phyloP scores from a whole-genome alignment of 768 basidiomycete species.

The Gloeostereum incarnatum region DNA sequence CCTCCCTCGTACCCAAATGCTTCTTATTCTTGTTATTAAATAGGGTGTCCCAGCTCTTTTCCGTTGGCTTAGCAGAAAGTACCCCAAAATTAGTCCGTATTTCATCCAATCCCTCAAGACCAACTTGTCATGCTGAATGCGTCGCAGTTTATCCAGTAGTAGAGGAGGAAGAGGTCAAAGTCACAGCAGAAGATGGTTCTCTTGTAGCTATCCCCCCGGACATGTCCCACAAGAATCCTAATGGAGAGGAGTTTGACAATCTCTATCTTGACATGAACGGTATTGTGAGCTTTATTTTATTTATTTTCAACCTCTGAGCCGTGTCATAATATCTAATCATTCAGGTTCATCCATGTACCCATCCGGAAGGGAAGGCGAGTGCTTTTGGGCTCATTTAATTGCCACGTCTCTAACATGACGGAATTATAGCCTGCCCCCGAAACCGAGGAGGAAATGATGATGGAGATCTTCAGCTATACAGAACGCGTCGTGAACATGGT shows the following conservation, averaged over 20 bases:
- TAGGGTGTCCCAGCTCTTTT: slow-evolving; percentile 98
- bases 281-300: slow-evolving; percentile 53
- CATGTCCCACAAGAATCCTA: slow-evolving; percentile 81
- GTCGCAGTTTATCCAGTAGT: slow-evolving; percentile 60
- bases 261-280: slow-evolving; percentile 99
- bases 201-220: slow-evolving; percentile 69
- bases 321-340: slow-evolving; percentile 4
- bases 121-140: background rate
- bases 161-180: slow-evolving; percentile 75
- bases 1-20: too few relatives aligned
- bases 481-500: slow-evolving; percentile 97
- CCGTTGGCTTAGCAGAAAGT: slow-evolving; percentile 98
- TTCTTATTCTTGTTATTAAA: background rate
- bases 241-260: slow-evolving; percentile 91
- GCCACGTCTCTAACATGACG: slow-evolving; percentile 1
- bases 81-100: slow-evolving; percentile 86
- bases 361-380: slow-evolving; percentile 89
- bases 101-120: background rate
- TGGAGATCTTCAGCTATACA: slow-evolving; percentile 94
- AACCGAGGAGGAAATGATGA: slow-evolving; percentile 99
- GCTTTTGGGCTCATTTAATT: slow-evolving; percentile 3
- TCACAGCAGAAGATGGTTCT: slow-evolving; percentile 59
- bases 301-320: background rate
- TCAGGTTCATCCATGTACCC: slow-evolving; percentile 97
- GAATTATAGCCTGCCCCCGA: slow-evolving; percentile 95